These are phyloP conservation scores for Cryptosporidium bovis DNA, from an alignment of 169 alveolate species.

Conservation along the genomic window DNA sequence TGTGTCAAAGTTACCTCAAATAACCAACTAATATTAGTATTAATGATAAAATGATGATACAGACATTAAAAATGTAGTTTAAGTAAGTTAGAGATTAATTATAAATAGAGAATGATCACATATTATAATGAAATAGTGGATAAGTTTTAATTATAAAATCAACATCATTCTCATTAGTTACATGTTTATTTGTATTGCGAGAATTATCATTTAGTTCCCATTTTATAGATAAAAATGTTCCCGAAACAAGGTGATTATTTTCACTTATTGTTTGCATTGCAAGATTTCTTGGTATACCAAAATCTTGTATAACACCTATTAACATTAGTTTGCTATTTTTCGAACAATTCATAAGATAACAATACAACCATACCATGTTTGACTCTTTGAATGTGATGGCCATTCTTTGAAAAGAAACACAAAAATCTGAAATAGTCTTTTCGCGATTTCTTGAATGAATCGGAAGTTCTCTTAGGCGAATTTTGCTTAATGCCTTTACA, in stretches of 20 bases:
- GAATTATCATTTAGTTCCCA: constrained; percentile 5
- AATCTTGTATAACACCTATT: constrained; percentile 63
- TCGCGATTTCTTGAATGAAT: constrained; percentile 69
- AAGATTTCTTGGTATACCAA: constrained; percentile 54
- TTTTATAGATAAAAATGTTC: constrained; percentile 46
- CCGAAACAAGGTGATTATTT: constrained; percentile 23
- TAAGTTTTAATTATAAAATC: constrained; percentile 29
- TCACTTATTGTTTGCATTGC: constrained; percentile 51
- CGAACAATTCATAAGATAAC: constrained; percentile 22
- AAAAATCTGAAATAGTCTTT: constrained; percentile 47
- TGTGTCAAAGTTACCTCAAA: too few species aligned
- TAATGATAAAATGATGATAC: too few species aligned
- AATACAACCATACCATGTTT: constrained; percentile 57
- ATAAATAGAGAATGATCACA: neutral
- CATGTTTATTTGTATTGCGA: neutral
- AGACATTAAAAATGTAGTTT: too few species aligned
- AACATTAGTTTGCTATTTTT: constrained; percentile 41
- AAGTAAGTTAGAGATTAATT: too few species aligned
- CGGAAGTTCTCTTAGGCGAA: constrained; percentile 49
- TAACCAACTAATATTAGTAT: too few species aligned
- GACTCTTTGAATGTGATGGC: constrained; percentile 48
- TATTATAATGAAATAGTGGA: constrained; percentile 49
- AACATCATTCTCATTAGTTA: neutral
- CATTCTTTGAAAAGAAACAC: constrained; percentile 48
- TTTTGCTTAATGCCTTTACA: neutral